A percentile compares a stretch with the other conserved stretches of the same genome.
phyloP scores from a whole-genome alignment of 2,329 filamentous ascomycete species.

The Alternaria atra region DNA sequence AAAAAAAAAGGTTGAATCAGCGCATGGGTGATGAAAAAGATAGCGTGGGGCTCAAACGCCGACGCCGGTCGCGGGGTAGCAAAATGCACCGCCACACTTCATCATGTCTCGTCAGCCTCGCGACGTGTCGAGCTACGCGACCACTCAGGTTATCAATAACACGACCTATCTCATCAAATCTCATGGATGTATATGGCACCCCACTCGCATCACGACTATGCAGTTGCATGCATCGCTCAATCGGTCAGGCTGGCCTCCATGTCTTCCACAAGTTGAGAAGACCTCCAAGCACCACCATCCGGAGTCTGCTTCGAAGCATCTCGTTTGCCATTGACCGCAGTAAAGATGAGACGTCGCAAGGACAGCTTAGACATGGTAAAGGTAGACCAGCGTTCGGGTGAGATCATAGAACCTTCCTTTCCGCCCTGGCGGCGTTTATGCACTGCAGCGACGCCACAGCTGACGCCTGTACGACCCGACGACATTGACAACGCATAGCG shows the following conservation, averaged over 20 bases:
- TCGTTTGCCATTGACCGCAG: background rate
- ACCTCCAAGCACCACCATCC: constrained; percentile 2
- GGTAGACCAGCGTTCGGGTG: background rate
- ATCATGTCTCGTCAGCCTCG: background rate
- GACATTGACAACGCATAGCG: constrained; percentile 4
- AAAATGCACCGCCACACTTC: constrained; percentile 11
- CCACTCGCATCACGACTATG: background rate
- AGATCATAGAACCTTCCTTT: background rate
- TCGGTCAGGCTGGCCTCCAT: background rate
- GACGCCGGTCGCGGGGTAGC: constrained; percentile 17
- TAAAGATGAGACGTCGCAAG: background rate
- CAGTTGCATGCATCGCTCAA: background rate
- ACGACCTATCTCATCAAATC: background rate
- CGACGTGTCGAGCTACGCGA: background rate
- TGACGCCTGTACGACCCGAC: constrained; percentile 2
- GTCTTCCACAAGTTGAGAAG: background rate
- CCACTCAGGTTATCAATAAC: background rate
- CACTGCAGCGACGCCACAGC: background rate
- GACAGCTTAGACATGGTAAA: background rate
- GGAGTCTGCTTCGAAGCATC: background rate
- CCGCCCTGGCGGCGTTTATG: background rate
- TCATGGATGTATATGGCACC: background rate
- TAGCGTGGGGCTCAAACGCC: constrained; percentile 23
- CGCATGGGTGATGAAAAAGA: constrained; percentile 17
- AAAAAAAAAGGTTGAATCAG: constrained; percentile 19